Conservation (phyloP, 2,329 filamentous ascomycete genomes). For the Aspergillus phoenicis region DNA sequence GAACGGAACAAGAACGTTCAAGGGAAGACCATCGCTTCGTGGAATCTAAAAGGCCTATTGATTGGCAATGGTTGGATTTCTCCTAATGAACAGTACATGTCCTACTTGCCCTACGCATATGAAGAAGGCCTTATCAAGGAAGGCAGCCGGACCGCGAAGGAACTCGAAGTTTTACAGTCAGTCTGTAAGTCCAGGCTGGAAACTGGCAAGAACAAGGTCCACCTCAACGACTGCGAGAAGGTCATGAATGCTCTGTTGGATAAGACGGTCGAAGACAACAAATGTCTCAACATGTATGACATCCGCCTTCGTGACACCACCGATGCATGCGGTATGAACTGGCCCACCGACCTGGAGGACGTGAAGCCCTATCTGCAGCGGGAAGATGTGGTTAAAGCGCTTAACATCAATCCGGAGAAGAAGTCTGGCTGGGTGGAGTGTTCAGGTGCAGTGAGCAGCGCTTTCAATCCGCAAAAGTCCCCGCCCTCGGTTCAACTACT, state of each 20-base stretch:
- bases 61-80: slow-evolving; percentile 99
- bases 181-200: slow-evolving; percentile 67
- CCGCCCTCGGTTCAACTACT: slow-evolving; percentile 73
- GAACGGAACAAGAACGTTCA: slow-evolving; percentile 73
- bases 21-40: slow-evolving; percentile 50
- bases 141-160: slow-evolving; percentile 64
- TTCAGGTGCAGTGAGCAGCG: slow-evolving; percentile 71
- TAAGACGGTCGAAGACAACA: slow-evolving; percentile 58
- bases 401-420: slow-evolving; percentile 82
- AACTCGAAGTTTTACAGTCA: slow-evolving; percentile 69
- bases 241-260: slow-evolving; percentile 74
- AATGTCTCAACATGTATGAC: slow-evolving; percentile 97
- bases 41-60: slow-evolving; percentile 81
- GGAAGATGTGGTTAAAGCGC: slow-evolving; percentile 73
- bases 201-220: slow-evolving; percentile 63
- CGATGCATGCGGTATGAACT: slow-evolving; percentile 93
- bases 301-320: slow-evolving; percentile 78
- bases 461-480: slow-evolving; percentile 72
- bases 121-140: slow-evolving; percentile 71
- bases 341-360: slow-evolving; percentile 81
- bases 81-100: slow-evolving; percentile 82
- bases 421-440: slow-evolving; percentile 91
- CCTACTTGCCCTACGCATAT: slow-evolving; percentile 82
- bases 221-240: slow-evolving; percentile 71
- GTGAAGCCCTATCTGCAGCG: slow-evolving; percentile 85